These are phyloP conservation scores for Diaporthe longicolla DNA, from an alignment of 2,329 filamentous ascomycete genomes.

Conservation along the genomic window DNA sequence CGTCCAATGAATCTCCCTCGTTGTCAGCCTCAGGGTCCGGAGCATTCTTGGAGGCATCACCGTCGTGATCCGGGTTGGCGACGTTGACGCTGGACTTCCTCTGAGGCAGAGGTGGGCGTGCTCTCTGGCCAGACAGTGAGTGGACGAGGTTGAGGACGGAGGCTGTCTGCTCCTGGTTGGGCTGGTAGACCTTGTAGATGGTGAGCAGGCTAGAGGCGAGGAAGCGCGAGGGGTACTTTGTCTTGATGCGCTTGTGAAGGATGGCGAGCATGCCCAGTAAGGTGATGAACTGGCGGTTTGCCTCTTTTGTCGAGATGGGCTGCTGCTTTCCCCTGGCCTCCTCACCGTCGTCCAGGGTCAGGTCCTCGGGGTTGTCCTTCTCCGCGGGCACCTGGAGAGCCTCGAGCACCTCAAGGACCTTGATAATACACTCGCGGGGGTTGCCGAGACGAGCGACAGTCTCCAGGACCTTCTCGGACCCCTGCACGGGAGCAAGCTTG, in stretches of 20 bases:
- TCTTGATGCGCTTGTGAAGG: conserved; percentile 81
- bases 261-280: conserved; percentile 80
- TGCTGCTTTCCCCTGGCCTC: conserved; percentile 26
- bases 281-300: conserved; percentile 71
- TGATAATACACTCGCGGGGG: conserved; percentile 84
- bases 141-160: conserved; percentile 80
- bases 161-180: conserved; percentile 76
- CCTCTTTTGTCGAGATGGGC: conserved; percentile 34
- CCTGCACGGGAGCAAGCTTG: conserved; percentile 77
- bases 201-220: conserved; percentile 82
- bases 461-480: conserved; percentile 78
- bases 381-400: conserved; percentile 64
- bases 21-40: conserved; percentile 74
- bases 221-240: conserved; percentile 83
- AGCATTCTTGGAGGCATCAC: conserved; percentile 67
- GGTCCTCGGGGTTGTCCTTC: conserved; percentile 45
- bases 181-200: conserved; percentile 76
- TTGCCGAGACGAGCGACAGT: conserved; percentile 84
- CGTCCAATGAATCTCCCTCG: conserved; percentile 64
- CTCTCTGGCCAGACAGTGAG: conserved; percentile 68
- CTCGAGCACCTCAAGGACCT: conserved; percentile 81
- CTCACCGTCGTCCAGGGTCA: conserved; percentile 45
- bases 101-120: conserved; percentile 71
- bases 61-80: conserved; percentile 69
- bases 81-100: conserved; percentile 71